phyloP scores from a whole-genome alignment of 768 basidiomycete genomes.

The Lactarius hengduanensis region DNA sequence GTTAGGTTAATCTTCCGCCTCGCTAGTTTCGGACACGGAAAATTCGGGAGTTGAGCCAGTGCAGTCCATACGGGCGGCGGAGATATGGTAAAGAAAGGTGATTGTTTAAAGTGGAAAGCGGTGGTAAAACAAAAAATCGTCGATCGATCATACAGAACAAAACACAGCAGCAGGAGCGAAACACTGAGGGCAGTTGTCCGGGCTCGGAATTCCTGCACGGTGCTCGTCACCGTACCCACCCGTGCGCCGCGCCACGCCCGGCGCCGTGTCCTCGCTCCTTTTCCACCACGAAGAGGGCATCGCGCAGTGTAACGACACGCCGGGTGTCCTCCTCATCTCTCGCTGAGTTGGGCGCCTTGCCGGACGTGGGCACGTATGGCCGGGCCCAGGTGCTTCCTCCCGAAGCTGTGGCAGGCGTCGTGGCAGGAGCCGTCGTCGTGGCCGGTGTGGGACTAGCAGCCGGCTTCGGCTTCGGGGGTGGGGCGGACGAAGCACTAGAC shows the following conservation, averaged over 20 bases:
- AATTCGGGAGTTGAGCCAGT: background rate
- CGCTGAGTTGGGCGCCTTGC: conserved; percentile 40
- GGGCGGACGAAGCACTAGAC: conserved; percentile 46
- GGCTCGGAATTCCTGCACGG: background rate
- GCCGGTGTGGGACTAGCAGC: conserved; percentile 33
- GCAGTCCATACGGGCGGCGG: background rate
- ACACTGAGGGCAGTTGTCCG: conserved; percentile 6
- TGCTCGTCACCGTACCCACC: conserved; percentile 42
- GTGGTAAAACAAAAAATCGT: background rate
- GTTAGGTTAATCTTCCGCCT: conserved; percentile 4
- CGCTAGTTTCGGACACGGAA: background rate
- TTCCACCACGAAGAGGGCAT: conserved; percentile 85
- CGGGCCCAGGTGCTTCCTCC: conserved; percentile 52
- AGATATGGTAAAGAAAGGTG: background rate
- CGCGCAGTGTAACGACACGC: conserved; percentile 64
- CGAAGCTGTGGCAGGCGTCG: conserved; percentile 29
- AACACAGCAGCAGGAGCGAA: conserved; percentile 14
- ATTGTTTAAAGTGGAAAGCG: background rate
- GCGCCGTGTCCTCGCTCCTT: conserved; percentile 82
- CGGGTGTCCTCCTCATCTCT: conserved; percentile 51
- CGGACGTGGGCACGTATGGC: conserved; percentile 58
- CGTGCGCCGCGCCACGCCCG: conserved; percentile 70
- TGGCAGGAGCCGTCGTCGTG: conserved; percentile 33
- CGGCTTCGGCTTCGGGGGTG: conserved; percentile 37
- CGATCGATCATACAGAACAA: conserved; percentile 11